Conservation (phyloP, 2,329 filamentous ascomycete genomes). For the Bipolaris victoriae region DNA sequence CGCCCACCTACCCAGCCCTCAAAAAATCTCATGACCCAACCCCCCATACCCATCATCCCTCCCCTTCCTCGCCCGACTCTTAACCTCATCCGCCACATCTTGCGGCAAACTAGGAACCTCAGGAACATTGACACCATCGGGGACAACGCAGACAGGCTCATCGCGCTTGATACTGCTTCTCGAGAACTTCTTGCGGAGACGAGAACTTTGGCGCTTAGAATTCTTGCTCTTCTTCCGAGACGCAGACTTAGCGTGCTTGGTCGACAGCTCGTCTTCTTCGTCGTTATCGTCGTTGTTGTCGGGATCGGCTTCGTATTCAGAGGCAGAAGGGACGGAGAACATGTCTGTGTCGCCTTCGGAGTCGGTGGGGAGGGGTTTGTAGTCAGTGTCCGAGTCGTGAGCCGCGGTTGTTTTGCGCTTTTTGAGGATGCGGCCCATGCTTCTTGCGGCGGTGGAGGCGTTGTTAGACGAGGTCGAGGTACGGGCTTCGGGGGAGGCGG, state of each 20-base stretch:
- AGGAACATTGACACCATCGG: constrained; percentile 32
- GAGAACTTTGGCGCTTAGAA: constrained; percentile 8
- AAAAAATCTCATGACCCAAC: constrained; percentile 47
- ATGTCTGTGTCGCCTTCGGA: constrained; percentile 29
- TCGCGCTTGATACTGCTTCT: constrained; percentile 23
- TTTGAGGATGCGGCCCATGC: constrained; percentile 39
- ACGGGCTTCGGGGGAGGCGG: constrained; percentile 26
- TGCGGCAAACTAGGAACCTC: constrained; percentile 27
- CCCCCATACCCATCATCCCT: constrained; percentile 44
- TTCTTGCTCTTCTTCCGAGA: constrained; percentile 22
- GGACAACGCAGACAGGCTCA: constrained; percentile 32
- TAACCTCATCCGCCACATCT: constrained; percentile 28
- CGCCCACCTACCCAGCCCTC: constrained; percentile 1
- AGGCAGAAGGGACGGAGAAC: constrained; percentile 10
- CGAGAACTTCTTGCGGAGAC: constrained; percentile 24
- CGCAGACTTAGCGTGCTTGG: constrained; percentile 22
- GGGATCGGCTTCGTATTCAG: constrained; percentile 23
- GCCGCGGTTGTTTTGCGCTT: constrained; percentile 47
- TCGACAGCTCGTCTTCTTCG: constrained; percentile 8
- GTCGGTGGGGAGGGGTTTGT: constrained; percentile 36
- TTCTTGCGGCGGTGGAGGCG: not conserved
- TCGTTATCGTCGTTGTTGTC: not conserved
- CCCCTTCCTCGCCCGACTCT: constrained; percentile 19
- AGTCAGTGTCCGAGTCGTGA: constrained; percentile 36
- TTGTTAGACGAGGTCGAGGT: not conserved